Evolutionary conservation across 2,329 filamentous ascomycete genomes (phyloP).

Genomic region (Verticillium isaacii): DNA sequence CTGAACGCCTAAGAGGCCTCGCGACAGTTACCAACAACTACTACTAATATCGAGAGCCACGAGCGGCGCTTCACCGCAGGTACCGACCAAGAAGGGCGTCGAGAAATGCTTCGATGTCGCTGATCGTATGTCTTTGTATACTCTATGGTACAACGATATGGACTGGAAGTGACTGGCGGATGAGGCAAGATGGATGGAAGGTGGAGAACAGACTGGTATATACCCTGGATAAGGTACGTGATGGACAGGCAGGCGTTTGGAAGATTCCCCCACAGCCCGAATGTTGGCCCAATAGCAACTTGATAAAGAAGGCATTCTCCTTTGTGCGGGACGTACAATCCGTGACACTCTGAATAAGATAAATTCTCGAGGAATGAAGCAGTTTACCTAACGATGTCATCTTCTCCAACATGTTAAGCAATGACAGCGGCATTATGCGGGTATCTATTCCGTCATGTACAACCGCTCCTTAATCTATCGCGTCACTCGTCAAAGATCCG

Average conservation of each 20-base stretch:
- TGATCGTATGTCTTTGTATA: no score
- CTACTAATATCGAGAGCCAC: no score
- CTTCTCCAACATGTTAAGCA: neutral
- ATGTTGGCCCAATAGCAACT: neutral
- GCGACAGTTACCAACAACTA: no score
- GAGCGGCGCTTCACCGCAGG: no score
- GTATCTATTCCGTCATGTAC: constrained; percentile 14
- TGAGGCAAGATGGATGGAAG: neutral
- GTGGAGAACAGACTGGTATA: neutral
- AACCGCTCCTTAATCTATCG: constrained; percentile 10
- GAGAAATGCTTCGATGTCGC: no score
- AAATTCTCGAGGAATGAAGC: no score
- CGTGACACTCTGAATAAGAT: no score
- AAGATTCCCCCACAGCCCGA: neutral
- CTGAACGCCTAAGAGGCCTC: constrained; percentile 5
- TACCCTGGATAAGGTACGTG: neutral
- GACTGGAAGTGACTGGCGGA: no score
- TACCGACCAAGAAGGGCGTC: no score
- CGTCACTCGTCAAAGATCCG: constrained; percentile 1
- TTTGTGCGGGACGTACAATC: no score
- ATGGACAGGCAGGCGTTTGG: neutral
- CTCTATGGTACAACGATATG: no score
- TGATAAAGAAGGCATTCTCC: neutral
- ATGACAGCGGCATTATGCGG: constrained; percentile 5
- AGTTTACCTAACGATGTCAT: neutral